Base-by-base conservation (phyloP, 345 rosid species). In the Gossypium herbaceum region DNA sequence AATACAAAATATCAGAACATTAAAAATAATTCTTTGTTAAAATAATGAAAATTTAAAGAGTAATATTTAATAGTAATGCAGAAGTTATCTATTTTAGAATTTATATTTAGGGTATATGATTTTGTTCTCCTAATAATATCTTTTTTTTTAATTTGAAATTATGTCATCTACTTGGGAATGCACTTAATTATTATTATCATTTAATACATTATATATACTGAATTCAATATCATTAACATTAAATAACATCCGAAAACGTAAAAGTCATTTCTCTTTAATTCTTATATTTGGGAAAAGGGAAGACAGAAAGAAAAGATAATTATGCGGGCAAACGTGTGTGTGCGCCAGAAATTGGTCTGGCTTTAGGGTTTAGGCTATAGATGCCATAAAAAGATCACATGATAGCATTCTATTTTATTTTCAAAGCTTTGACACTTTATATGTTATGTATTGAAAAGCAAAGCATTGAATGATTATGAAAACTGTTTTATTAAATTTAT, bases 401-500 rank as follows among this genome's bases (percentile, higher is more conserved):
- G 59, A 29, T 29, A 27, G 17, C 70, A 44, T 51, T 3, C 60
- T 48, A 2, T 9, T 27, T 9, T 70, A 3, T 50, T 7, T 48
- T 11, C 19, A 0, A 69, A 25, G 47, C 52, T 73, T 70, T 70
- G 76, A 76, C 74, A n/a, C 39, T 47, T 9, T 19, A 1, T 62
- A 17, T 56, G 10, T 56, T 55, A 20, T 19, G 22, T 55, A 55
- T 55, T n/a, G 19, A 55, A 8, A 55, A n/a, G 9, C 9, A 54
- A 55, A 55, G n/a, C 16, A n/a, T 72, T 44, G 9, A 64, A 75
- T 80, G n/a, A 77, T 75, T 68, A 68, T 34, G 65, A 63, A 68
- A 73, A 54, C 58, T 59, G 15, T 12, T 16, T 43, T 13, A 9
- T 12, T 55, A 10, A 57, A 50, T 22, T 2, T 52, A 70, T 70